Evolutionary conservation across 148 eudicot genomes (phyloP).

Genomic region (Persicaria maculosa): DNA sequence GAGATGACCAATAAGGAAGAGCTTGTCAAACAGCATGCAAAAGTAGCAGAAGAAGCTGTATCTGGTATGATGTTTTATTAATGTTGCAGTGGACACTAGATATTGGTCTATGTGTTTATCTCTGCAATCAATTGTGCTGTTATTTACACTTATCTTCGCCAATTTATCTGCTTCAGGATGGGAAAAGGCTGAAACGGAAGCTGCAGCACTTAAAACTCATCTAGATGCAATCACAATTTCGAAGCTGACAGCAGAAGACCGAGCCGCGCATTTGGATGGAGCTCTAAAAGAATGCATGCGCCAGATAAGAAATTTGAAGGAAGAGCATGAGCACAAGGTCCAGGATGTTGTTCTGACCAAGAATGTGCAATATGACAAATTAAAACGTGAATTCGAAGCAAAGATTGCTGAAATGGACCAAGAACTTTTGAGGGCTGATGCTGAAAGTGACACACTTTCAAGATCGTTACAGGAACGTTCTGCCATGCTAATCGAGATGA

Average conservation of each 20-base stretch:
- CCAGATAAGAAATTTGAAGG: conserved; percentile 80
- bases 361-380: conserved; percentile 60
- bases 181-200: conserved; percentile 97
- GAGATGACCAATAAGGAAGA: conserved; percentile 75
- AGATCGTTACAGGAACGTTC: conserved; percentile 88
- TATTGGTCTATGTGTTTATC: neutral
- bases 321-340: conserved; percentile 71
- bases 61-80: conserved; percentile 40
- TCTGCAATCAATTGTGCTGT: neutral
- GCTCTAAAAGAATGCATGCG: conserved; percentile 97
- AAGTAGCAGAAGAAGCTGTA: conserved; percentile 98
- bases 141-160: neutral
- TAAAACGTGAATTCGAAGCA: conserved; percentile 64
- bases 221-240: conserved; percentile 76
- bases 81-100: neutral
- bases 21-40: conserved; percentile 82
- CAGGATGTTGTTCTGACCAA: conserved; percentile 58
- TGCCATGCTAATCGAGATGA: conserved; percentile 65
- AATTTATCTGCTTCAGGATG: conserved; percentile 47
- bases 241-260: conserved; percentile 83
- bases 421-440: conserved; percentile 60
- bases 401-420: conserved; percentile 58
- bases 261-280: conserved; percentile 80
- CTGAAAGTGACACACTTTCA: conserved; percentile 77
- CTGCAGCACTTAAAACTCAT: conserved; percentile 65